Conservation (phyloP, 106 monocot genomes). For the Cymbidium sinense region DNA sequence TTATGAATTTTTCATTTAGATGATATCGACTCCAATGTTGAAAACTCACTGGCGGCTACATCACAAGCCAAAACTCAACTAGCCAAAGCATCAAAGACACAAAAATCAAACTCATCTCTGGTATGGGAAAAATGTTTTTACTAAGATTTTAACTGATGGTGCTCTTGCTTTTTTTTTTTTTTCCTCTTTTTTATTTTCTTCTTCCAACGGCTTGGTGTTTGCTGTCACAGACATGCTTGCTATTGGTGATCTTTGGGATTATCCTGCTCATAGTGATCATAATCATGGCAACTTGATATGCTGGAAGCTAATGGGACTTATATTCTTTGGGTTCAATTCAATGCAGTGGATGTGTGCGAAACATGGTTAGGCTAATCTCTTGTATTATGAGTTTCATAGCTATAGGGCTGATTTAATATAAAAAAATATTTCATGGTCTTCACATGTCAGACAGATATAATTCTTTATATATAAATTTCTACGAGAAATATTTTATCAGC, state of each 20-base stretch:
- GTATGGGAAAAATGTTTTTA: constrained; percentile 19
- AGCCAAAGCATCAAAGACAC: constrained; percentile 66
- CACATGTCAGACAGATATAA: too few species aligned
- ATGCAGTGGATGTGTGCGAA: not conserved
- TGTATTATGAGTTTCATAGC: too few species aligned
- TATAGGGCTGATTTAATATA: too few species aligned
- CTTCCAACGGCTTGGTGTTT: not conserved
- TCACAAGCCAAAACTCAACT: constrained; percentile 61
- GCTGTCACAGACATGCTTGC: constrained; percentile 11
- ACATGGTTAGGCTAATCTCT: not conserved
- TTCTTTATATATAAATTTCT: too few species aligned
- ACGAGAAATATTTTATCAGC: too few species aligned
- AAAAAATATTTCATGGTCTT: too few species aligned
- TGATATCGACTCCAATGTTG: constrained; percentile 66
- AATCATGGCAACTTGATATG: constrained; percentile 3
- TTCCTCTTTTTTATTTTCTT: not conserved
- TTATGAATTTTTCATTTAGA: constrained; percentile 26
- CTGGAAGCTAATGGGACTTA: not conserved
- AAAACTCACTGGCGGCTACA: constrained; percentile 53
- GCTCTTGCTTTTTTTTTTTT: not conserved
- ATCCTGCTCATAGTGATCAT: constrained; percentile 17
- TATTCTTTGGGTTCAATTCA: not conserved
- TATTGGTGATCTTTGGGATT: constrained; percentile 18
- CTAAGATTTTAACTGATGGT: not conserved
- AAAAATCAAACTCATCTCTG: constrained; percentile 82